Base-by-base conservation (phyloP, 164 flowering plant genomes). In the Aristolochia contorta region DNA sequence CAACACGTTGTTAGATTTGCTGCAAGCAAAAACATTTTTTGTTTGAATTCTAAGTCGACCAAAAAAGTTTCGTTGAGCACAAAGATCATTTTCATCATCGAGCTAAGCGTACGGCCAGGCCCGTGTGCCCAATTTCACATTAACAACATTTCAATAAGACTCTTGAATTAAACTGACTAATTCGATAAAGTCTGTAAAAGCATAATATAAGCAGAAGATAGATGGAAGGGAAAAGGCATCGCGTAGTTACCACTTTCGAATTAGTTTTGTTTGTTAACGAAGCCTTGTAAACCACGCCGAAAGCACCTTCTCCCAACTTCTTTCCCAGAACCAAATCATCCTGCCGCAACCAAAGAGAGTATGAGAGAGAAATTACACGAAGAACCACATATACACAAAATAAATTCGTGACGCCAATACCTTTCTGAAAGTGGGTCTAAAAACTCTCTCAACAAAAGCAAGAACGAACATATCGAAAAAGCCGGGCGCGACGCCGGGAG, bases 401-500 rank as follows among this genome's bases (percentile, higher is more conserved):
- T 12, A 1, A 60, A 60, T 18, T 27, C 46, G n/a, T 32, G 33
- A 45, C 54, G 3, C 18, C 9, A 8, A 4, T 7, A 93, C 97
- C 97, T 90, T 93, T 60, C 74, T 80, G 66, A 63, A 93, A 69
- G 95, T 84, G 59, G 95, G 91, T 58, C 96, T 71, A 56, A 88
- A 88, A 43, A 79, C n/a, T 37, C 99, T 79, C 70, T 93, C 99
- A 30, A 82, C 77, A 72, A 93, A 86, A 61, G 97, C 95, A 64
- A 93, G 95, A 59, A 93, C 83, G 77, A 93, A 93, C 99, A 93
- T 93, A 65, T 93, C 99, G 76, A 82, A 93, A 74, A 93, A 93
- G 3, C 96, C 99, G 62, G 99, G 99, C 54, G 99, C 99, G 50
- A 93, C 99, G 54, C 99, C 99, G 71, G 97, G 97, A 0, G 99